Conservation (phyloP, 192 early-diverging fungal genomes). For the Coemansia furcata region DNA sequence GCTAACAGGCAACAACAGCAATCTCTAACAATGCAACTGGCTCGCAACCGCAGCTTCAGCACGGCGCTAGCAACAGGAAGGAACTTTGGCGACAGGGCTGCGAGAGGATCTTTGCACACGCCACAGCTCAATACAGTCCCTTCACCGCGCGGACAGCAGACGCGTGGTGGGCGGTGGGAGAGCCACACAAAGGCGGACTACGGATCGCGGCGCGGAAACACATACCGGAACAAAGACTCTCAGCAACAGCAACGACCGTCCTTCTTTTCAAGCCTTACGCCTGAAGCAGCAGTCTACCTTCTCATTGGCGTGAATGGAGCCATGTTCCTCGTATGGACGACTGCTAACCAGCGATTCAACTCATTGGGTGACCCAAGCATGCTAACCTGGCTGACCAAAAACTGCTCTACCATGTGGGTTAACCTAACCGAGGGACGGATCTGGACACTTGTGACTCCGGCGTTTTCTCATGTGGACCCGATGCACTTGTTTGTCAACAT, state of each 20-base stretch:
- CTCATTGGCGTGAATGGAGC: constrained; percentile 42
- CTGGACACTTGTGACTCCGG: constrained; percentile 53
- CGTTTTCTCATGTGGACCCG: constrained; percentile 49
- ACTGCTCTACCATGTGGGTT: constrained; percentile 36
- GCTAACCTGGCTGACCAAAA: constrained; percentile 23
- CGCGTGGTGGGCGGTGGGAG: constrained; percentile 43
- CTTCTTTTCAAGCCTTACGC: constrained; percentile 19
- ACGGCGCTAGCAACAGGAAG: background rate
- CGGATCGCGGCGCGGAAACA: constrained; percentile 37
- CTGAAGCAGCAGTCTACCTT: constrained; percentile 24
- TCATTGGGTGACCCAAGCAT: constrained; percentile 20
- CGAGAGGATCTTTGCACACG: background rate
- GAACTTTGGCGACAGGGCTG: background rate
- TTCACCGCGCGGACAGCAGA: constrained; percentile 30
- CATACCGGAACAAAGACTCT: constrained; percentile 14
- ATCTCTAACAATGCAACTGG: background rate
- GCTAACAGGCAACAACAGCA: background rate
- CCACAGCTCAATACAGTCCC: background rate
- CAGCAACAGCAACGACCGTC: background rate
- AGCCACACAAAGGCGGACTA: constrained; percentile 45
- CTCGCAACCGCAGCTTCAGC: background rate
- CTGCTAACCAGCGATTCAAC: constrained; percentile 9
- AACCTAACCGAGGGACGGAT: constrained; percentile 33
- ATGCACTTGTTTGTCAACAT: constrained; percentile 50
- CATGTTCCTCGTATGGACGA: constrained; percentile 41